Evolutionary conservation across 345 rosid species (phyloP), one percentile per base, ranked within the genome.

Genomic region (Sisymbrium irio): DNA sequence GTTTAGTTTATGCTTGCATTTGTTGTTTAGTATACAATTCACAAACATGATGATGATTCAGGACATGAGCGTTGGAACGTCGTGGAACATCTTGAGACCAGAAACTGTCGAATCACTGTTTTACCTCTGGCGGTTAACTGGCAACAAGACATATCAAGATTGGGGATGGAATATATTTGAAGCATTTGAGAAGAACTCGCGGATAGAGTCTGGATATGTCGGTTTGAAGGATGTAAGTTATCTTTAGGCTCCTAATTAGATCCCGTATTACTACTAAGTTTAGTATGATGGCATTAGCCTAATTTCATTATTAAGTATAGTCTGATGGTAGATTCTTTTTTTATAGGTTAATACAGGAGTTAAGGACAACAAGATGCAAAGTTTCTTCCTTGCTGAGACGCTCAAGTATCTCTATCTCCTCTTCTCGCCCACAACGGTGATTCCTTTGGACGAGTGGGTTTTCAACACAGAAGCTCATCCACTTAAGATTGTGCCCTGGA

Each of bases 131-230:
- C 89, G 99, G 55, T 75, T 96, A 25, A 96, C 99, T 25, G 99
- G 98, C 37, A 96, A 90, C 80, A 84, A 74, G 80, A 96, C 99
- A 19, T 92, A 92, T 78, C 88, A 85, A 80, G 99, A 92, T n/a
- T 96, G 99, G 99, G 99, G 92, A 62, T 95, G 99, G 99, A 85
- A 90, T 79, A 95, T 95, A 60, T 95, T 95, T 70, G 89, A 90
- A 78, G 98, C 98, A 7, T 95, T 95, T 75, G 98, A 92, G 71
- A 92, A 81, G 81, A 88, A 90, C 77, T 95, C 97, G 1, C 97
- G 94, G 6, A 62, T 85, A 37, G 96, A 90, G 65, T 63, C 87
- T 3, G 98, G 99, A 79, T 95, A 90, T 66, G 99, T 92, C 15
- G 99, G 98, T 50, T 85, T 92, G 37, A 95, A 89, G 56, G 99